These are phyloP conservation scores for Macrophomina phaseolina DNA, from an alignment of 2,329 filamentous ascomycete genomes.

Conservation along the genomic window DNA sequence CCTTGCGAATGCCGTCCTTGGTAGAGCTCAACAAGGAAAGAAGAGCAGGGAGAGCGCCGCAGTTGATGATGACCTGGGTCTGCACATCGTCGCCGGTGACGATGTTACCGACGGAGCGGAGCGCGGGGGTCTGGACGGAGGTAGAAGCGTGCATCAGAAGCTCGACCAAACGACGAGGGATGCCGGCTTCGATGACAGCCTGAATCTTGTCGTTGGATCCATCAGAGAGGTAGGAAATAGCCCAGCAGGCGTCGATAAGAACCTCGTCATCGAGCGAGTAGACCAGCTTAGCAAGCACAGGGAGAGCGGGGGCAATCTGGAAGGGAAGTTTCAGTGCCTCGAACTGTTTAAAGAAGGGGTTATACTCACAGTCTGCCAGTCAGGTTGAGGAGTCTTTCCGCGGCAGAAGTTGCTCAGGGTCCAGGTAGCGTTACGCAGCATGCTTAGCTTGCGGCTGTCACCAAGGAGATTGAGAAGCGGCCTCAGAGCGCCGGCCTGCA, in stretches of 20 bases:
- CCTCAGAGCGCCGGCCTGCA: constrained; percentile 87
- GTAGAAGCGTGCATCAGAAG: constrained; percentile 98
- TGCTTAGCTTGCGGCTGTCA: constrained; percentile 98
- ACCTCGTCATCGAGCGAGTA: constrained; percentile 99
- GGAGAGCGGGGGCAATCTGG: constrained; percentile 91
- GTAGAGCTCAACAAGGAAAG: constrained; percentile 92
- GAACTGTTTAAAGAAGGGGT: neutral
- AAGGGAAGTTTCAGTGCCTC: constrained; percentile 17
- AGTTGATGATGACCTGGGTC: constrained; percentile 99
- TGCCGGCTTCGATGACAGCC: constrained; percentile 97
- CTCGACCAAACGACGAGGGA: constrained; percentile 94
- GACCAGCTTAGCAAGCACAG: constrained; percentile 94
- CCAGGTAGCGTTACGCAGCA: constrained; percentile 98
- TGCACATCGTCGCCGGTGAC: constrained; percentile 98
- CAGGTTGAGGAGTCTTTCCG: constrained; percentile 98
- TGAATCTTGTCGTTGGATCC: constrained; percentile 99
- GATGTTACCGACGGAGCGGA: constrained; percentile 97
- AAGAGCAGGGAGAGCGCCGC: constrained; percentile 89
- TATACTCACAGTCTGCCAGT: constrained; percentile 87
- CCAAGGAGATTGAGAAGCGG: constrained; percentile 88
- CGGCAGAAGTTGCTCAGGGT: constrained; percentile 99
- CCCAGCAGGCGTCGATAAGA: constrained; percentile 98
- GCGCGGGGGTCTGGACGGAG: constrained; percentile 95
- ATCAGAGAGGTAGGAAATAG: constrained; percentile 97
- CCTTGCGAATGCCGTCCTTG: constrained; percentile 98